Evolutionary conservation across 305 asterid species (phyloP).

Genomic region (Stenogyne calaminthoides): DNA sequence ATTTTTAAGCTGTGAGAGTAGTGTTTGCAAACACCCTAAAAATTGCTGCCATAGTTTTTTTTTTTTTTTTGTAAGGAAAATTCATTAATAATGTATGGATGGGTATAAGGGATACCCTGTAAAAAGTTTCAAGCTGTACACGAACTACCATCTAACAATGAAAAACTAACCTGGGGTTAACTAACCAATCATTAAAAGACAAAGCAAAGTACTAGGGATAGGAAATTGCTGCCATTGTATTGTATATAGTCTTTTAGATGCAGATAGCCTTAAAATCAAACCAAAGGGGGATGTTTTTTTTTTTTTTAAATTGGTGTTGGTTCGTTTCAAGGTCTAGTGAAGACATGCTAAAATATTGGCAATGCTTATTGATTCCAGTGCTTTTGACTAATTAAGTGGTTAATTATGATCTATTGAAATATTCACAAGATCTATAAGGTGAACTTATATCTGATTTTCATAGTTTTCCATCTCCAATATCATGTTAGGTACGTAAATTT

Average conservation of each 20-base stretch:
- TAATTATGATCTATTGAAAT: background rate
- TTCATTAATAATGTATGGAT: too few species aligned
- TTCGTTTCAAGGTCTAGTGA: background rate
- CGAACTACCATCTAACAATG: too few species aligned
- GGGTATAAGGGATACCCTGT: too few species aligned
- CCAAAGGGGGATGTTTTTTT: slow-evolving; percentile 1
- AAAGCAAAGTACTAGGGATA: too few species aligned
- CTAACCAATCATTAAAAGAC: too few species aligned
- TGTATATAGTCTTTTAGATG: background rate
- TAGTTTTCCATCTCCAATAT: slow-evolving; percentile 23
- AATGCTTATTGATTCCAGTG: background rate
- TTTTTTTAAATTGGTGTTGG: background rate
- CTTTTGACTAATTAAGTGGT: background rate
- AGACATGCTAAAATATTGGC: background rate
- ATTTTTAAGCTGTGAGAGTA: too few species aligned
- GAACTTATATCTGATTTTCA: slow-evolving; percentile 19
- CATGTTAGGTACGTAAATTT: slow-evolving; percentile 68
- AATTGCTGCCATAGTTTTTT: background rate
- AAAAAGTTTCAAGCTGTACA: too few species aligned
- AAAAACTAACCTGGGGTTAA: too few species aligned
- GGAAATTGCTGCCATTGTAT: too few species aligned
- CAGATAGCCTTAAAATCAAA: background rate
- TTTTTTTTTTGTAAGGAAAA: too few species aligned
- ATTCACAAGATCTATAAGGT: background rate
- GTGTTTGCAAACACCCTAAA: background rate